These are phyloP conservation scores for Starmerella stellata DNA, from an alignment of 805 yeast species.

Conservation along the genomic window DNA sequence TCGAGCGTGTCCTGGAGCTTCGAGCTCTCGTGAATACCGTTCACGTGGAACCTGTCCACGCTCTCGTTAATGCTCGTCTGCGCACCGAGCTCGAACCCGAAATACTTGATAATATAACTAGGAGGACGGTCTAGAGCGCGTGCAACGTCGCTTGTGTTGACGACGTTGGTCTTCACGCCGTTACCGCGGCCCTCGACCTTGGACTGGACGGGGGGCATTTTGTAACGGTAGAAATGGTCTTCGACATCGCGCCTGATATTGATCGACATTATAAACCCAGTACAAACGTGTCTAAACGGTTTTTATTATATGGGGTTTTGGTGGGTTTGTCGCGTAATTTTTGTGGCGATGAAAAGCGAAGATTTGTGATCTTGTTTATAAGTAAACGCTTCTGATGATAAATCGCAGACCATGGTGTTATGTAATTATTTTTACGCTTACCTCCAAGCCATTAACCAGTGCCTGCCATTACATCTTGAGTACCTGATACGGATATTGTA, in stretches of 20 bases:
- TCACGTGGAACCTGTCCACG: constrained; percentile 74
- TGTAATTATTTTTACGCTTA: no score
- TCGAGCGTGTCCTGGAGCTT: constrained; percentile 88
- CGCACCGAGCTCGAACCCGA: constrained; percentile 95
- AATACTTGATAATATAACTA: constrained; percentile 76
- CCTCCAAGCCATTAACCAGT: no score
- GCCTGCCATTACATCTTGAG: no score
- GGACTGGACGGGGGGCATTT: constrained; percentile 95
- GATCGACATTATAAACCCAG: constrained; percentile 27
- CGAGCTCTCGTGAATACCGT: constrained; percentile 81
- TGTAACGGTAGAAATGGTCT: constrained; percentile 97
- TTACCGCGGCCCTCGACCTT: constrained; percentile 98
- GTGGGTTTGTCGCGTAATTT: no score
- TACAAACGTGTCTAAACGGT: no score
- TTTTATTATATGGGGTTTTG: no score
- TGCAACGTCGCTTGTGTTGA: constrained; percentile 82
- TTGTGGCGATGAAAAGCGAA: no score
- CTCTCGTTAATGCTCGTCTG: constrained; percentile 69
- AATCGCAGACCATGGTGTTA: no score
- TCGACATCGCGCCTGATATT: constrained; percentile 93
- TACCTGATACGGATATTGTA: no score
- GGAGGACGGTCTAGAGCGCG: constrained; percentile 89
- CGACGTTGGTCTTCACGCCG: constrained; percentile 91
- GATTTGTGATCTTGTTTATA: no score
- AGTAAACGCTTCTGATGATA: no score